Percentiles rank a stretch among this genome's conserved stretches.
Conservation (phyloP, 208 protist species). For the Trypanosoma lewisi region DNA sequence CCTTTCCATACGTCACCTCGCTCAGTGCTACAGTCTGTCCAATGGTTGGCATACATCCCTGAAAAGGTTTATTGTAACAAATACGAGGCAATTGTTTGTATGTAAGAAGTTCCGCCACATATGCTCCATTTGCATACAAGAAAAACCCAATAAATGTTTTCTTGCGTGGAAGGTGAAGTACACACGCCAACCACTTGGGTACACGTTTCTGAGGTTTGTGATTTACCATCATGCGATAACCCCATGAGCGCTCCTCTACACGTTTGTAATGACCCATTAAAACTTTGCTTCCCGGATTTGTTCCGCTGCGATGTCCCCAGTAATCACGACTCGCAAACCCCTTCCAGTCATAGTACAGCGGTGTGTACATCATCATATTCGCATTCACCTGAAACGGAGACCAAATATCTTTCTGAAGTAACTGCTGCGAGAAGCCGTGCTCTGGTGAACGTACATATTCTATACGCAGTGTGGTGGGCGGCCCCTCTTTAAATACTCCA, state of each 20-base stretch:
- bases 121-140: constrained; percentile 90
- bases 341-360: constrained; percentile 90
- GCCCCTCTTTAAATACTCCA: constrained; percentile 91
- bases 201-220: constrained; percentile 90
- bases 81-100: constrained; percentile 93
- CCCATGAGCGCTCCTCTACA: constrained; percentile 75
- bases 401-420: constrained; percentile 89
- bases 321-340: constrained; percentile 87
- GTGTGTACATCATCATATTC: constrained; percentile 87
- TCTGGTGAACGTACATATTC: constrained; percentile 89
- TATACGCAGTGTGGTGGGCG: constrained; percentile 80
- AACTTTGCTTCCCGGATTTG: constrained; percentile 85
- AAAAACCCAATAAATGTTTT: constrained; percentile 89
- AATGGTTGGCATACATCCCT: constrained; percentile 85
- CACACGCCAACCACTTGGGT: constrained; percentile 89
- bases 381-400: constrained; percentile 88
- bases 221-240: constrained; percentile 81
- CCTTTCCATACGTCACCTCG: constrained; percentile 90
- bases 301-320: constrained; percentile 87
- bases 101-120: constrained; percentile 88
- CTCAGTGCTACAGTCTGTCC: constrained; percentile 85
- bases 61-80: constrained; percentile 86
- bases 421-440: constrained; percentile 78
- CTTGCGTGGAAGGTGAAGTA: constrained; percentile 78
- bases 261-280: constrained; percentile 82